phyloP scores from a whole-genome alignment of 495 filamentous ascomycete genomes.

The Tetracladium marchalianum region DNA sequence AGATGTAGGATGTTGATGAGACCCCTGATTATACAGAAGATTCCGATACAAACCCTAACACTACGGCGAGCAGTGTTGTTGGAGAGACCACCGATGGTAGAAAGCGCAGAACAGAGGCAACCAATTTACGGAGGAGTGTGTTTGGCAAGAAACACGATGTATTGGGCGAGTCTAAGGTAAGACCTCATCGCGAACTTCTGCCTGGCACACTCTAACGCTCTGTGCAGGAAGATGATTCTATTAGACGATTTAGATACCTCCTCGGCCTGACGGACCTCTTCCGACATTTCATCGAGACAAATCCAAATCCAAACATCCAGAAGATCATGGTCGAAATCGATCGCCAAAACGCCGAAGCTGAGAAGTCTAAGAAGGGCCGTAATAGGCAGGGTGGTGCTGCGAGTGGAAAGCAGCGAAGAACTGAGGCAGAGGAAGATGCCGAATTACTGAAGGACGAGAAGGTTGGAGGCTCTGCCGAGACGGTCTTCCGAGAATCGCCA shows the following conservation, averaged over 20 bases:
- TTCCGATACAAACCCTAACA: constrained; percentile 87
- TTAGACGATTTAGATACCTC: constrained; percentile 90
- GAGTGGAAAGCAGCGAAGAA: constrained; percentile 69
- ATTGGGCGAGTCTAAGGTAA: constrained; percentile 83
- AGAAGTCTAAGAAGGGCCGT: constrained; percentile 59
- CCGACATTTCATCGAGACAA: constrained; percentile 97
- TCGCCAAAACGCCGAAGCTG: constrained; percentile 73
- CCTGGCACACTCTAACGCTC: constrained; percentile 9
- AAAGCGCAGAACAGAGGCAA: constrained; percentile 73
- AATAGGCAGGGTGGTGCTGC: constrained; percentile 77
- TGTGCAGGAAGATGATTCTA: constrained; percentile 81
- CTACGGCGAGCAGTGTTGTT: constrained; percentile 77
- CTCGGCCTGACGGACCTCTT: constrained; percentile 95
- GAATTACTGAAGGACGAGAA: constrained; percentile 90
- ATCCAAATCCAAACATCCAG: constrained; percentile 83
- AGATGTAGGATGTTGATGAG: constrained; percentile 59
- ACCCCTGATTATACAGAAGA: constrained; percentile 86
- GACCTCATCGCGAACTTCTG: constrained; percentile 4
- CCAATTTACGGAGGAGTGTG: constrained; percentile 77
- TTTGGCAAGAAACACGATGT: constrained; percentile 91
- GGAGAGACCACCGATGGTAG: constrained; percentile 74
- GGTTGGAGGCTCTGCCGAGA: constrained; percentile 72
- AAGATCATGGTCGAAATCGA: constrained; percentile 91
- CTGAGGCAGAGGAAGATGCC: constrained; percentile 96
- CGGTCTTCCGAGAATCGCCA: constrained; percentile 87